A percentile compares a stretch with the other conserved stretches of the same genome.
Evolutionary conservation across 352 stramenopile genomes (phyloP).

Genomic region (Globisporangium perplexum): DNA sequence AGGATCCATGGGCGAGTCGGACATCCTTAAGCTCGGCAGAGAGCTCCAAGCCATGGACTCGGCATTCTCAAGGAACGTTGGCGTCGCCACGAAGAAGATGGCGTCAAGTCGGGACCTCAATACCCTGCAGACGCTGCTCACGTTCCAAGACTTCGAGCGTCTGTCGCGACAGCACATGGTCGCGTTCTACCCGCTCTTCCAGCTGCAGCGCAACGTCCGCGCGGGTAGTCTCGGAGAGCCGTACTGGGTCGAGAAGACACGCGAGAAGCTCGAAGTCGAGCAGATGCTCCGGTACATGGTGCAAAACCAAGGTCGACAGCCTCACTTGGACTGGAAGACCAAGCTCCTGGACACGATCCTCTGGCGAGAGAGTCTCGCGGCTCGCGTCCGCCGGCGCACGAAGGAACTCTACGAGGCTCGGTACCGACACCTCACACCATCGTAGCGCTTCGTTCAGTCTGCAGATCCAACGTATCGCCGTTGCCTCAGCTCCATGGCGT

Average conservation of each 20-base stretch:
- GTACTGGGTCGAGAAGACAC: slow-evolving; percentile 47
- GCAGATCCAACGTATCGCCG: slow-evolving; percentile 16
- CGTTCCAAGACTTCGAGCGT: slow-evolving; percentile 49
- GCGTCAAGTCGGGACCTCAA: slow-evolving; percentile 17
- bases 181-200: slow-evolving; percentile 47
- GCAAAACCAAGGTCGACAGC: slow-evolving; percentile 27
- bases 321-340: slow-evolving; percentile 30
- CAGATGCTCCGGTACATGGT: slow-evolving; percentile 33
- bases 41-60: slow-evolving; percentile 36
- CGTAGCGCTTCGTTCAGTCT: slow-evolving; percentile 1
- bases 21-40: slow-evolving; percentile 29
- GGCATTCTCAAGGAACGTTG: slow-evolving; percentile 40
- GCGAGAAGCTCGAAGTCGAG: slow-evolving; percentile 31
- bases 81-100: slow-evolving; percentile 36
- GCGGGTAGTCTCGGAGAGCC: slow-evolving; percentile 26
- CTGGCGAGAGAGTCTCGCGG: slow-evolving; percentile 18
- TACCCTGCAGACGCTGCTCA: slow-evolving; percentile 15
- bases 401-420: slow-evolving; percentile 31
- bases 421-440: not conserved
- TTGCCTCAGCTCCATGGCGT: slow-evolving; percentile 33
- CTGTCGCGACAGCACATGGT: slow-evolving; percentile 39
- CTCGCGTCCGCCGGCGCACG: slow-evolving; percentile 25
- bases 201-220: slow-evolving; percentile 42
- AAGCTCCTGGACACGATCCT: slow-evolving; percentile 25
- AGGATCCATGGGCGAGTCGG: slow-evolving; percentile 22